Conservation (phyloP, 2,329 filamentous ascomycete species). For the Fusarium sp. region DNA sequence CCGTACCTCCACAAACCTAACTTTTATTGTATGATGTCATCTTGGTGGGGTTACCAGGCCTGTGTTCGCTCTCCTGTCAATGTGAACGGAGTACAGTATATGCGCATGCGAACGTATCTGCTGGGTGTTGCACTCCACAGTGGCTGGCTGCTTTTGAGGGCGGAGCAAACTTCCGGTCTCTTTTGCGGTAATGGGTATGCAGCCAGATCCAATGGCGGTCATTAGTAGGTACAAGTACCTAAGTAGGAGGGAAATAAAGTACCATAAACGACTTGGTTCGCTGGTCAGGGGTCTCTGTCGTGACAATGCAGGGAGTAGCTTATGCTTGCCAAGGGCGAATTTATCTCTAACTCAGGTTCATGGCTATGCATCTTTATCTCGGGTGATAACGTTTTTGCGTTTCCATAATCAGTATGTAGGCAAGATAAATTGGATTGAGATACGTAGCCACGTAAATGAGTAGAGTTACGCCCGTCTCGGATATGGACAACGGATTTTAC, state of each 20-base stretch:
- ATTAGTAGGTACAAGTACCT: neutral
- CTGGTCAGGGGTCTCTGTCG: neutral
- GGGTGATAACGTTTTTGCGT: too few species aligned
- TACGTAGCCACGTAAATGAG: neutral
- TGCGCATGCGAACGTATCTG: neutral
- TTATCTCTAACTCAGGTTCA: neutral
- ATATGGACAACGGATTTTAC: neutral
- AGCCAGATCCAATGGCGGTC: too few species aligned
- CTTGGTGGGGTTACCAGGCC: accelerated
- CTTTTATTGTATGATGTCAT: neutral
- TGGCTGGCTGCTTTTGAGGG: neutral
- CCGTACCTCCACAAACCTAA: neutral
- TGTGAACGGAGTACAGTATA: neutral
- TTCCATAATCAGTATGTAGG: too few species aligned
- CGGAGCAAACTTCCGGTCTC: too few species aligned
- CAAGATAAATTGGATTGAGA: too few species aligned
- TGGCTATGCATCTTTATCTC: neutral
- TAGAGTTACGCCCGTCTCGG: neutral
- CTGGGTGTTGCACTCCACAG: neutral
- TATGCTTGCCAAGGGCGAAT: neutral
- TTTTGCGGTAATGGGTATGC: too few species aligned
- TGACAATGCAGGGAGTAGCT: neutral
- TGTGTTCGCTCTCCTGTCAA: neutral
- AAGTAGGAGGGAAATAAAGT: neutral
- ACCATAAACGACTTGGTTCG: neutral